These are phyloP conservation scores for Pleomassaria siparia DNA, from an alignment of 2,329 filamentous ascomycete genomes.

Conservation along the genomic window DNA sequence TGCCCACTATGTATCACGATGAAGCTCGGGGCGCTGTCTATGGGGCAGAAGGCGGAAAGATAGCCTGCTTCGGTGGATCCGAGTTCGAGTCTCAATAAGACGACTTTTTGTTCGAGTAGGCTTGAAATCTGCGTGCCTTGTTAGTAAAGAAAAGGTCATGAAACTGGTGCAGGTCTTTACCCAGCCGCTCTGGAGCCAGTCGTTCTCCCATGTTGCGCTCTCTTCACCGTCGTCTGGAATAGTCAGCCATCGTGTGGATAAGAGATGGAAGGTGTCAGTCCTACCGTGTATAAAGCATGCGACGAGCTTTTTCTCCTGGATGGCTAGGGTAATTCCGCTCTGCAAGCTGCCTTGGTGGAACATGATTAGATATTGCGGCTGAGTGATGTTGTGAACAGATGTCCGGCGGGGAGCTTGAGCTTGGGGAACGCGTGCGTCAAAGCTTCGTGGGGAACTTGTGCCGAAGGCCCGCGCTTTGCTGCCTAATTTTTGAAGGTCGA, in stretches of 20 bases:
- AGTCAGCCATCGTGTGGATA: background rate
- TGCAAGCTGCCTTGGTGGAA: conserved; percentile 82
- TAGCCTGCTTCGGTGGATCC: conserved; percentile 81
- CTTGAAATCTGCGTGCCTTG: conserved; percentile 37
- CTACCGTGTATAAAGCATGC: conserved; percentile 81
- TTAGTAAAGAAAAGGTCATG: background rate
- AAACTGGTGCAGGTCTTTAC: conserved; percentile 27
- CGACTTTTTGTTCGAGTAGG: conserved; percentile 62
- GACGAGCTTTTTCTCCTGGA: conserved; percentile 75
- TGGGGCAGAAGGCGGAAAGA: conserved; percentile 77
- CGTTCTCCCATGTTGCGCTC: conserved; percentile 71
- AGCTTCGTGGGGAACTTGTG: conserved; percentile 1
- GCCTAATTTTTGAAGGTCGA: background rate
- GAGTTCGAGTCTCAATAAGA: conserved; percentile 69
- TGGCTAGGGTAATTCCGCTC: conserved; percentile 74
- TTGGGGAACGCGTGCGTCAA: conserved; percentile 1
- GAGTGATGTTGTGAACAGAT: conserved; percentile 1
- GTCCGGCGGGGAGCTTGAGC: conserved; percentile 4
- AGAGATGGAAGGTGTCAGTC: background rate
- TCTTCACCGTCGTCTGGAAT: conserved; percentile 66
- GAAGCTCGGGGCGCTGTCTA: conserved; percentile 76
- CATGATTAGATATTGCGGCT: conserved; percentile 52
- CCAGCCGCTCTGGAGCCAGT: conserved; percentile 56
- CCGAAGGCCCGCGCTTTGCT: conserved; percentile 1
- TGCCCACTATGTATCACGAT: conserved; percentile 79